Percentiles rank a stretch among this genome's conserved stretches.
Conservation (phyloP, 345 rosid genomes). For the Brassica cretica region DNA sequence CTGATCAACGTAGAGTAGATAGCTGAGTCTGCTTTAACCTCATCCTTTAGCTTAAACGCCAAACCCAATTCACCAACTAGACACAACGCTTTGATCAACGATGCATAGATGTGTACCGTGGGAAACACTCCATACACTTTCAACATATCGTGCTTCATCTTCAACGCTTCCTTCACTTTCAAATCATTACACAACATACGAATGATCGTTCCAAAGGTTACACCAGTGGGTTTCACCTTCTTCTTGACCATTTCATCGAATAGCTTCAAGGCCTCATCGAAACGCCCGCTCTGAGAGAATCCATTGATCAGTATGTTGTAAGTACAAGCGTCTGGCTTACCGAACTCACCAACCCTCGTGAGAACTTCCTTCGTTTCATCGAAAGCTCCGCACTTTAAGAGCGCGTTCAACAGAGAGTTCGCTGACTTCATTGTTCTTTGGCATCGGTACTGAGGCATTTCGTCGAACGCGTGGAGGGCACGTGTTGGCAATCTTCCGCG, state of each 20-base stretch:
- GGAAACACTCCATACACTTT: conserved; percentile 45
- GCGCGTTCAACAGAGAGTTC: conserved; percentile 57
- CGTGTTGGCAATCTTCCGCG: conserved; percentile 49
- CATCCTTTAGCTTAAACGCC: conserved; percentile 69
- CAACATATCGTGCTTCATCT: conserved; percentile 65
- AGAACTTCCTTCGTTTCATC: conserved; percentile 48
- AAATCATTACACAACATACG: conserved; percentile 51
- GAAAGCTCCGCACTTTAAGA: conserved; percentile 47
- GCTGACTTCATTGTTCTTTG: conserved; percentile 54
- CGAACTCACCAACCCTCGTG: conserved; percentile 41
- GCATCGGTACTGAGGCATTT: conserved; percentile 64
- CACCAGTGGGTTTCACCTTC: conserved; percentile 47
- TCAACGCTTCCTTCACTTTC: conserved; percentile 62
- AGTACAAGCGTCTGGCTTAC: conserved; percentile 67
- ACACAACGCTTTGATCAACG: conserved; percentile 63
- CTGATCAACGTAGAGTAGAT: conserved; percentile 60
- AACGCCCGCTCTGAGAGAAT: conserved; percentile 38
- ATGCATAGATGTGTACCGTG: conserved; percentile 44
- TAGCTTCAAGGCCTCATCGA: conserved; percentile 54
- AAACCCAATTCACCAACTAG: conserved; percentile 44
- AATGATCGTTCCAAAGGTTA: conserved; percentile 64
- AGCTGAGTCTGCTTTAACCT: conserved; percentile 56
- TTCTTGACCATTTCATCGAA: conserved; percentile 68
- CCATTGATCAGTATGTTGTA: conserved; percentile 65
- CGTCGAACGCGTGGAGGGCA: conserved; percentile 63